Evolutionary conservation across 768 basidiomycete species (phyloP), one percentile per base, ranked within the genome.

Genomic region (Boletus eberwhitei): DNA sequence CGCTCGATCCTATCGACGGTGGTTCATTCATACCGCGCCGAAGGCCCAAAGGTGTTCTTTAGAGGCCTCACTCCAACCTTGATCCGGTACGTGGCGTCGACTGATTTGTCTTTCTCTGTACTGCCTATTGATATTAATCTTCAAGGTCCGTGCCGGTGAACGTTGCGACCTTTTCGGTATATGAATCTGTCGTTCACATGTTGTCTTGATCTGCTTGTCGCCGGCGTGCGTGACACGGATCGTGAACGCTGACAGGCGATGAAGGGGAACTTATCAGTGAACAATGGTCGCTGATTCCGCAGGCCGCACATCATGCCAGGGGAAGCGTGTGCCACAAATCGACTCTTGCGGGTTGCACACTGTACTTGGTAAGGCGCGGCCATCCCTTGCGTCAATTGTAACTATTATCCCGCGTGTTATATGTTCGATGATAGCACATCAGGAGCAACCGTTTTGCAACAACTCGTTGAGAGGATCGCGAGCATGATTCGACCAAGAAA

Each of bases 131-230:
- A 62, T 46, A 24, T 19, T n/a, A 21, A 13, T 6, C 6, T 46
- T 39, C 37, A 45, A 90, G 87, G 38, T 87, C 88, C n/a, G 78
- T 90, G 22, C 90, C 90, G 3, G 88, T 89, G n/a, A 91, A 91
- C 59, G 89, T 91, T 79, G 86, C 84, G 32, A 90, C 86, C 1
- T 91, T 92, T 68, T 80, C 78, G 4, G 82, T 83, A 2, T 92
- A 90, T 56, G 89, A 92, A 59, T 70, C 75, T 2, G 75, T 85
- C 34, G 80, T 85, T 0, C 76, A 70, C 45, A 56, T 67, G 14
- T 53, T 75, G 48, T 67, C 73, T 12, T 63, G 52, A 54, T 48
- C 16, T 51, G 40, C 35, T 8, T 55, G 37, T 55, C 37, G 24
- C 8, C 1, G 38, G 31, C 22, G 24, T 24, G 24, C 8, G 48